Evolutionary conservation across 2,329 filamentous ascomycete genomes (phyloP).

Genomic region (Lachnellula suecica): DNA sequence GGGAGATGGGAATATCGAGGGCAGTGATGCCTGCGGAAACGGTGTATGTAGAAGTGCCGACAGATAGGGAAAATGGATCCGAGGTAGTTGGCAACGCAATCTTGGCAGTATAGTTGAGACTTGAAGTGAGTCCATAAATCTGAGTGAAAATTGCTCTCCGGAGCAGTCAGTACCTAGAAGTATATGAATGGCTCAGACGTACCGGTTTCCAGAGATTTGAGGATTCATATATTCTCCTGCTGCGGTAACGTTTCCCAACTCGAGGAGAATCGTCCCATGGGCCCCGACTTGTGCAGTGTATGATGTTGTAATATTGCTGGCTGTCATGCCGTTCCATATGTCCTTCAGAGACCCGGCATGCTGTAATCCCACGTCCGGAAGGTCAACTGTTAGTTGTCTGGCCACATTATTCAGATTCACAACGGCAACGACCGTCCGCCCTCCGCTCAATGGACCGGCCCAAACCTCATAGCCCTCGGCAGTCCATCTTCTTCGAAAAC

Average conservation of each 20-base stretch:
- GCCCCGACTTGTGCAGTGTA: constrained; percentile 20
- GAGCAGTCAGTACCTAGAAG: neutral
- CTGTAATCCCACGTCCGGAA: constrained; percentile 27
- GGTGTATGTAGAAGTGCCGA: constrained; percentile 12
- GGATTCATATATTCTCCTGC: constrained; percentile 19
- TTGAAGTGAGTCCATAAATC: constrained; percentile 22
- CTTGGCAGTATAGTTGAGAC: constrained; percentile 17
- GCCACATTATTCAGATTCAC: constrained; percentile 20
- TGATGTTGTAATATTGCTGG: constrained; percentile 18
- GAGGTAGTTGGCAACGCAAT: constrained; percentile 15
- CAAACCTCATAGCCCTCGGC: constrained; percentile 28
- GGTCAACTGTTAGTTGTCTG: constrained; percentile 21
- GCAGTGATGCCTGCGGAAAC: constrained; percentile 8
- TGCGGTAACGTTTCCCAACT: constrained; percentile 15
- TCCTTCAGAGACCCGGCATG: constrained; percentile 21
- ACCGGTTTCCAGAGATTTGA: constrained; percentile 4
- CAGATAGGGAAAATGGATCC: constrained; percentile 1
- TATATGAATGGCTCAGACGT: neutral
- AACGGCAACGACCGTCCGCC: constrained; percentile 23
- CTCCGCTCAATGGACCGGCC: constrained; percentile 23
- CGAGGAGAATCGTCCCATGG: constrained; percentile 25
- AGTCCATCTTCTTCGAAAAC: constrained; percentile 25
- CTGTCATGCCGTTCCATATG: constrained; percentile 20
- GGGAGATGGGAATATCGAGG: constrained; percentile 13
- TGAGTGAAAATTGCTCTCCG: constrained; percentile 13